These are phyloP conservation scores for Fusarium pseudocircinatum DNA, from an alignment of 2,329 filamentous ascomycete species.

Conservation along the genomic window DNA sequence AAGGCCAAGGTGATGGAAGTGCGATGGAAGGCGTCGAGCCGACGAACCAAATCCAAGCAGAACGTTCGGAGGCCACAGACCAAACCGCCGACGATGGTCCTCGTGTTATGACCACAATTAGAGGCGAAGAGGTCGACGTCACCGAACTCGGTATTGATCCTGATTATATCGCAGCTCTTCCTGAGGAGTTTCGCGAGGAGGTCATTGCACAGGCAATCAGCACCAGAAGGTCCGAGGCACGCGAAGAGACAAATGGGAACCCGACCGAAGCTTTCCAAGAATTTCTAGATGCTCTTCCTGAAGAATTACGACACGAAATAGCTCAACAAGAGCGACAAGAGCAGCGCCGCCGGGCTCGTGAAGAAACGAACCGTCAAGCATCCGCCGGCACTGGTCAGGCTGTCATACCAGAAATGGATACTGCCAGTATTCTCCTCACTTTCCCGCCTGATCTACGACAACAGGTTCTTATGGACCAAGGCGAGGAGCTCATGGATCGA, in stretches of 20 bases:
- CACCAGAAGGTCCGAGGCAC: constrained; percentile 80
- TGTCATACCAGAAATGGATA: constrained; percentile 80
- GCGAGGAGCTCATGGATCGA: constrained; percentile 84
- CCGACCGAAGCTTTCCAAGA: constrained; percentile 89
- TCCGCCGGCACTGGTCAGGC: constrained; percentile 64
- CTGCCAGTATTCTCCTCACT: constrained; percentile 90
- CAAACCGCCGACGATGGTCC: constrained; percentile 41
- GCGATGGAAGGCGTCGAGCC: constrained; percentile 83
- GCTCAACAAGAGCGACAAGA: constrained; percentile 90
- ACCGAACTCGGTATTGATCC: constrained; percentile 94
- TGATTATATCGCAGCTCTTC: constrained; percentile 95
- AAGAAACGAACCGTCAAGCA: constrained; percentile 77
- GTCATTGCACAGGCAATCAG: constrained; percentile 92
- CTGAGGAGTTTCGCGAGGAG: constrained; percentile 94
- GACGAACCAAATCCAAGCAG: constrained; percentile 49
- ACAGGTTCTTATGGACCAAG: constrained; percentile 89
- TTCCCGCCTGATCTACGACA: constrained; percentile 86
- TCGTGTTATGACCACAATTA: constrained; percentile 83
- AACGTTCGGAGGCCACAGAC: constrained; percentile 44
- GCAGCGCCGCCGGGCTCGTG: constrained; percentile 85
- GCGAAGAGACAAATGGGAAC: constrained; percentile 74
- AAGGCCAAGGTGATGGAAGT: constrained; percentile 38
- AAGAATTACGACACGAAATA: constrained; percentile 89
- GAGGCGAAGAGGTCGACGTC: constrained; percentile 89
- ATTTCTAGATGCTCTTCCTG: constrained; percentile 91